Conservation (phyloP, 495 filamentous ascomycete genomes). For the Hypoxylon cercidicola region DNA sequence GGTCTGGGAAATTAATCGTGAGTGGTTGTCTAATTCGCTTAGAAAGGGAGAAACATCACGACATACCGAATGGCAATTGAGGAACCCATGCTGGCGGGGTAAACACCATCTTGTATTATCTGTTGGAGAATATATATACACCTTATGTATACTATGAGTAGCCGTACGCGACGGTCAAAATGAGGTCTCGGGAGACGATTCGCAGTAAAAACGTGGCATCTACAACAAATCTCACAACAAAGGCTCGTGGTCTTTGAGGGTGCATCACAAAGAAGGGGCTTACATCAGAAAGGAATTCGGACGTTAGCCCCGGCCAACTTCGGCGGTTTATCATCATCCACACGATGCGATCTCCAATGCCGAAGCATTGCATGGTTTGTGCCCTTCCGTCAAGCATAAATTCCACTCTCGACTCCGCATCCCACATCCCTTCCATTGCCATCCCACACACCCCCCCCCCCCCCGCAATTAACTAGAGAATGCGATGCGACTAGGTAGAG, state of each 20-base stretch:
- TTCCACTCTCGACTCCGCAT: too few species aligned
- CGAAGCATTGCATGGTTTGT: slow-evolving; percentile 16
- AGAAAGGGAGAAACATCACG: slow-evolving; percentile 3
- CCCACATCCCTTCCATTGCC: too few species aligned
- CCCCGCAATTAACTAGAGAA: slow-evolving; percentile 3
- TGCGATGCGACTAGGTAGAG: too few species aligned
- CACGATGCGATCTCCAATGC: slow-evolving; percentile 19
- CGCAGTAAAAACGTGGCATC: not conserved
- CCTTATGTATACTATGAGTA: not conserved
- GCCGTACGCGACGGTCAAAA: slow-evolving; percentile 1
- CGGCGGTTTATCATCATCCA: slow-evolving; percentile 11
- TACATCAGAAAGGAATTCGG: slow-evolving; percentile 22
- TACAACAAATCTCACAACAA: slow-evolving; percentile 16
- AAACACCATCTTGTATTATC: slow-evolving; percentile 74
- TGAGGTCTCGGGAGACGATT: not conserved
- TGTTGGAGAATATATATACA: slow-evolving; percentile 4
- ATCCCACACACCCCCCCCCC: not conserved
- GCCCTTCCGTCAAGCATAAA: not conserved
- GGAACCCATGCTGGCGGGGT: slow-evolving; percentile 74
- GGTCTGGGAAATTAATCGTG: slow-evolving; percentile 49
- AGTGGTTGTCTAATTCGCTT: slow-evolving; percentile 10
- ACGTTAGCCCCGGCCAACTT: slow-evolving; percentile 24
- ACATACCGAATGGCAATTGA: slow-evolving; percentile 67
- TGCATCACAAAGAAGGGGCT: slow-evolving; percentile 30
- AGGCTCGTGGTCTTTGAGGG: slow-evolving; percentile 9